Conservation (phyloP, 1,139 yeast genomes). For the Nakaseomyces sp. region DNA sequence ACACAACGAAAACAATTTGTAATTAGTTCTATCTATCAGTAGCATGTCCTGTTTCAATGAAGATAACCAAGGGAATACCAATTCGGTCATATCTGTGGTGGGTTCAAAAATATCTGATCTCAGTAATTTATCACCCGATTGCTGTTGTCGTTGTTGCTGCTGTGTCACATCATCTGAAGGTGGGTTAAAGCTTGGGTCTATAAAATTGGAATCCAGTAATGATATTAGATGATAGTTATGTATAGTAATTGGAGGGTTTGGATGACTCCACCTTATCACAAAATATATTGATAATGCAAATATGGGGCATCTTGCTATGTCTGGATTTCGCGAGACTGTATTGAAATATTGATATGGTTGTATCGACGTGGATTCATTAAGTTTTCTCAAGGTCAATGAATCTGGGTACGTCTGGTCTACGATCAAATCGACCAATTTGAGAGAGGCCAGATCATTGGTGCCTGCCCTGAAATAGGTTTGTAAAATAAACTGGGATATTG, state of each 20-base stretch:
- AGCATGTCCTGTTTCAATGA: slow-evolving; percentile 24
- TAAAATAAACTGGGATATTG: slow-evolving; percentile 24
- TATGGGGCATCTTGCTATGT: slow-evolving; percentile 29
- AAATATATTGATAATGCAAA: slow-evolving; percentile 28
- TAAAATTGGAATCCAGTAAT: slow-evolving; percentile 18
- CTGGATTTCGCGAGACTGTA: slow-evolving; percentile 28
- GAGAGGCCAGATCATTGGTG: slow-evolving; percentile 12
- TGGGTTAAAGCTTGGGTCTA: slow-evolving; percentile 17
- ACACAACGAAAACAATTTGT: slow-evolving; percentile 26
- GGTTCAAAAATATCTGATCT: slow-evolving; percentile 23
- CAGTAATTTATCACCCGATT: slow-evolving; percentile 11
- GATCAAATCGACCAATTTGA: slow-evolving; percentile 25
- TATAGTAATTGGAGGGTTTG: slow-evolving; percentile 21
- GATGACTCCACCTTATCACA: slow-evolving; percentile 26
- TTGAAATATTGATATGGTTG: slow-evolving; percentile 28
- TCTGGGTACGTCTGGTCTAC: slow-evolving; percentile 32
- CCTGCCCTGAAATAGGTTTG: slow-evolving; percentile 24
- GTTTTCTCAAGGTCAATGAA: slow-evolving; percentile 28
- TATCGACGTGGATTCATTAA: slow-evolving; percentile 23
- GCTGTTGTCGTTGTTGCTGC: slow-evolving; percentile 8
- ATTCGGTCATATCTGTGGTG: slow-evolving; percentile 16
- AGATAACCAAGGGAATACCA: slow-evolving; percentile 29
- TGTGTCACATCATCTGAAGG: slow-evolving; percentile 4
- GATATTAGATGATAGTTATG: slow-evolving; percentile 17
- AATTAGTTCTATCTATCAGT: slow-evolving; percentile 26